Evolutionary conservation across 768 basidiomycete species (phyloP).

Genomic region (Trametes maxima): DNA sequence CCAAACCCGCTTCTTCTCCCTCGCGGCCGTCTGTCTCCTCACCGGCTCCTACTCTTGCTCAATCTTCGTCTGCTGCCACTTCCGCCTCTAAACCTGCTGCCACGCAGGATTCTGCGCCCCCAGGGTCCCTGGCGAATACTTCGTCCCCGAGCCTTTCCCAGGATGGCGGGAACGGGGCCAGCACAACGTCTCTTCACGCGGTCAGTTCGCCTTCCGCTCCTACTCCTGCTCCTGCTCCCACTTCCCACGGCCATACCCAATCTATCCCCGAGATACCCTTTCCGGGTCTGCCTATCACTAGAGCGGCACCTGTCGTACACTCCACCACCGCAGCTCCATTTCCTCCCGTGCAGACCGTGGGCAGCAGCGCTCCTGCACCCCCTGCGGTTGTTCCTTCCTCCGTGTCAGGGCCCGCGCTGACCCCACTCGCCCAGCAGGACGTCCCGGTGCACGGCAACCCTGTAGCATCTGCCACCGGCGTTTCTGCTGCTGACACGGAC

Average conservation of each 20-base stretch:
- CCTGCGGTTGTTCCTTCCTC: constrained; percentile 7
- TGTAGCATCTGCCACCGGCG: not conserved
- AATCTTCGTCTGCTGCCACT: constrained; percentile 1
- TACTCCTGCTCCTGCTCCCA: not conserved
- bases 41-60: not conserved
- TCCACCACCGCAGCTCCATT: constrained; percentile 2
- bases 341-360: not conserved
- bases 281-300: constrained; percentile 1
- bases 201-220: constrained; percentile 22
- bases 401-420: constrained; percentile 13
- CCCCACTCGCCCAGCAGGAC: constrained; percentile 10
- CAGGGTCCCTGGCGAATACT: not conserved
- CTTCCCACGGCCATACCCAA: constrained; percentile 12
- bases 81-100: constrained; percentile 3
- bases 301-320: constrained; percentile 9
- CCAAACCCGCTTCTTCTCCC: constrained; percentile 4
- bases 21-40: not conserved
- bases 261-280: constrained; percentile 9
- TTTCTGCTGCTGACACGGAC: not conserved
- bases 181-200: constrained; percentile 10
- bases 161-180: not conserved
- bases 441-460: not conserved
- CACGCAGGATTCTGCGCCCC: not conserved
- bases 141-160: not conserved
- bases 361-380: not conserved